A percentile compares a stretch with the other conserved stretches of the same genome.
These are phyloP conservation scores for Fusarium nanum DNA, from an alignment of 2,329 filamentous ascomycete species.

Conservation along the genomic window DNA sequence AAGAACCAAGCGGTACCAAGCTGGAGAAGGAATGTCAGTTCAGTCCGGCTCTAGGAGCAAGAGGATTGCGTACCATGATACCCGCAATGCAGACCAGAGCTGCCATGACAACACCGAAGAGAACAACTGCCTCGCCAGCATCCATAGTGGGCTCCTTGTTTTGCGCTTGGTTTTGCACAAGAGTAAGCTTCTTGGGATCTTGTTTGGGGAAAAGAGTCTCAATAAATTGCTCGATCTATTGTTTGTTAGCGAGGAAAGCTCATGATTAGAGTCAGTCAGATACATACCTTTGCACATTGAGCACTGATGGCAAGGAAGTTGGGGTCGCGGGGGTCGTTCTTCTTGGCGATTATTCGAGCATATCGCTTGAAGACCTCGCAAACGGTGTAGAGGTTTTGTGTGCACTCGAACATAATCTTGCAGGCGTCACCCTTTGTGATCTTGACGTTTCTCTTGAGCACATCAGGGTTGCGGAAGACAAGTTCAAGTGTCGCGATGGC, in stretches of 20 bases:
- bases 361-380: conserved; percentile 86
- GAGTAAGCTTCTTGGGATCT: conserved; percentile 70
- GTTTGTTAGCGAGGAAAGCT: conserved; percentile 21
- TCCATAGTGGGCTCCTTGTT: conserved; percentile 60
- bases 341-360: conserved; percentile 84
- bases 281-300: conserved; percentile 81
- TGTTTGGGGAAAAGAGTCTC: conserved; percentile 92
- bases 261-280: rapidly evolving
- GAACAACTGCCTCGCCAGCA: conserved; percentile 70
- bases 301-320: conserved; percentile 93
- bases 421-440: conserved; percentile 97
- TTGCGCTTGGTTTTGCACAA: conserved; percentile 54
- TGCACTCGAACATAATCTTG: conserved; percentile 89
- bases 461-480: conserved; percentile 88
- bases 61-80: conserved; percentile 76
- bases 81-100: conserved; percentile 78
- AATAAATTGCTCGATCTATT: conserved; percentile 92
- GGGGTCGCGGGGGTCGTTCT: conserved; percentile 93
- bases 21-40: conserved; percentile 58
- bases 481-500: conserved; percentile 94
- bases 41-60: not conserved
- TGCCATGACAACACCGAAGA: conserved; percentile 73
- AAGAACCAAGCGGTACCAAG: conserved; percentile 80
- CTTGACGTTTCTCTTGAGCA: conserved; percentile 92
- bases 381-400: conserved; percentile 85